Evolutionary conservation across 2,329 filamentous ascomycete genomes (phyloP).

Genomic region (Trichoderma hamatum): DNA sequence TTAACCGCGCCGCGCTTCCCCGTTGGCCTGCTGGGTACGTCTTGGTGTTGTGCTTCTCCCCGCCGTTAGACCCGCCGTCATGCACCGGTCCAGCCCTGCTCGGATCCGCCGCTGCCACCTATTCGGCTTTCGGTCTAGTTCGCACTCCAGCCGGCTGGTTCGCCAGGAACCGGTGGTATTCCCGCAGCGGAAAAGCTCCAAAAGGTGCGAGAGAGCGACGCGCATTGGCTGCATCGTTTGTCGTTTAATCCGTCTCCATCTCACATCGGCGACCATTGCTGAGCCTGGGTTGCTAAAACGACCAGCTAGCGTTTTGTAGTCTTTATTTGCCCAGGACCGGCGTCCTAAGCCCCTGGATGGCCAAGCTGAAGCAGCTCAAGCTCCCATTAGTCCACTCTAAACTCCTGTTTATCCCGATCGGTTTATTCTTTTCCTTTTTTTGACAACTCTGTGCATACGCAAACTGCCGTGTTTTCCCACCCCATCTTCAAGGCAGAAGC

Average conservation of each 20-base stretch:
- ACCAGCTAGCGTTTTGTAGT: background rate
- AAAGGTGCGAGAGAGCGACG: background rate
- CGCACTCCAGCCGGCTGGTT: background rate
- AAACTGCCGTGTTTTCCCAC: background rate
- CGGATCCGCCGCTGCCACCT: background rate
- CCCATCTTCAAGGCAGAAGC: background rate
- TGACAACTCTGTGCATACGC: background rate
- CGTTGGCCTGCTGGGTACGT: background rate
- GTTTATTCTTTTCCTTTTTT: background rate
- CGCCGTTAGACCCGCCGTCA: background rate
- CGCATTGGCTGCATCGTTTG: background rate
- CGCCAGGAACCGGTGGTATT: conserved; percentile 1
- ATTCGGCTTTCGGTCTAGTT: conserved; percentile 14
- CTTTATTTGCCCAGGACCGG: background rate
- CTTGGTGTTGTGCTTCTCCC: background rate
- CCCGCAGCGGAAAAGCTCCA: background rate
- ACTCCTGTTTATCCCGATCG: background rate
- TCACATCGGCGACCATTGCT: conserved; percentile 3
- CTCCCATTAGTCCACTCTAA: background rate
- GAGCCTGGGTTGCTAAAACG: background rate
- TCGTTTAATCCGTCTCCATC: background rate
- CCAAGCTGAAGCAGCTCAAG: background rate
- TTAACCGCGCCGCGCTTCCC: conserved; percentile 11
- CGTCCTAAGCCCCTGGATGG: background rate
- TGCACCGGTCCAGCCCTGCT: background rate